Percentiles rank a stretch among this genome's conserved stretches.
These are phyloP conservation scores for Lippia alba DNA, from an alignment of 305 asterid genomes.

Conservation along the genomic window DNA sequence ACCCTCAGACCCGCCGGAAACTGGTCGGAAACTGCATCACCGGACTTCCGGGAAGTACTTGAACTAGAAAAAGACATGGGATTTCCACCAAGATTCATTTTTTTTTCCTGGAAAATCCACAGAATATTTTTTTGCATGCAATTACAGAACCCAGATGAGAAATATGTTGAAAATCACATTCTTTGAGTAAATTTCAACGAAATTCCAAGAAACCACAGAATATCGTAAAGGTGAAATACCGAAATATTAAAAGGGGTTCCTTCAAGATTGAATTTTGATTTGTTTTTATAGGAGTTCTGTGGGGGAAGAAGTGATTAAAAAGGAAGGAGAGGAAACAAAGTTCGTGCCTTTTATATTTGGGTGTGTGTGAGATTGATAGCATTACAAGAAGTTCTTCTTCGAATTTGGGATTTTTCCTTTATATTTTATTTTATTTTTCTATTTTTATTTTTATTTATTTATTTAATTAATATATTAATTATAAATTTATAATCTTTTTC, in stretches of 20 bases:
- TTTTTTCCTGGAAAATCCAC: constrained; percentile 30
- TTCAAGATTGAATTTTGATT: constrained; percentile 33
- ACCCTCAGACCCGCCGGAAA: constrained; percentile 87
- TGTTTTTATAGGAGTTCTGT: constrained; percentile 19
- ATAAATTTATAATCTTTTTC: constrained; percentile 1
- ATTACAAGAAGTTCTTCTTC: constrained; percentile 21
- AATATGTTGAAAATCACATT: constrained; percentile 30
- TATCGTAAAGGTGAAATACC: constrained; percentile 4
- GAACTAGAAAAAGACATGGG: constrained; percentile 43
- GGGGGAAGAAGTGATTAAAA: constrained; percentile 13
- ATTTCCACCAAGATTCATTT: constrained; percentile 36
- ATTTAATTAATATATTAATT: not conserved
- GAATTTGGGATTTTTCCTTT: constrained; percentile 30
- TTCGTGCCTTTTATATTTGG: constrained; percentile 29
- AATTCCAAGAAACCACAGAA: constrained; percentile 21
- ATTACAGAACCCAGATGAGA: constrained; percentile 39
- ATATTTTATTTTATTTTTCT: not conserved
- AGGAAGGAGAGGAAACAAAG: constrained; percentile 12
- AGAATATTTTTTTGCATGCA: constrained; percentile 29
- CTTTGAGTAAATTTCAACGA: constrained; percentile 10
- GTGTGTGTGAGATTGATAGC: constrained; percentile 30
- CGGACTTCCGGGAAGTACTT: constrained; percentile 43
- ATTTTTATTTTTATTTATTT: constrained; percentile 13
- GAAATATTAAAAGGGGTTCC: constrained; percentile 8
- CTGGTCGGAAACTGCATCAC: constrained; percentile 54